phyloP scores from a whole-genome alignment of 345 rosid species.

The Murraya koenigii region DNA sequence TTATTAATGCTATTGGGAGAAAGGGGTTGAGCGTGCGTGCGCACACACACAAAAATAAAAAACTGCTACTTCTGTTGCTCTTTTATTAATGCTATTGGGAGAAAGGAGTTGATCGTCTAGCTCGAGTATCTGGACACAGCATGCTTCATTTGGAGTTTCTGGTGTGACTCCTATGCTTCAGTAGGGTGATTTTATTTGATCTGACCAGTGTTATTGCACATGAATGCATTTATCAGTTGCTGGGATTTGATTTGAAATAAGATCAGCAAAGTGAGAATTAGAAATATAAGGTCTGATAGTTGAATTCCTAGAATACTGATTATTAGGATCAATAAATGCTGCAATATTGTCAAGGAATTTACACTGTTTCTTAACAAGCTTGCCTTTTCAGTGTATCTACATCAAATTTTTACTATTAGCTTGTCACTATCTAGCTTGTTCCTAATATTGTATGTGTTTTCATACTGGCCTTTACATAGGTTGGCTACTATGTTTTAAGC shows the following conservation, averaged over 20 bases:
- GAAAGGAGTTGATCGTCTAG: not conserved
- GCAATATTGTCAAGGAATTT: not conserved
- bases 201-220: not conserved
- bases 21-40: not conserved
- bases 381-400: not conserved
- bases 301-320: not conserved
- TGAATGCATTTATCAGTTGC: not conserved
- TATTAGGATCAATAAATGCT: not conserved
- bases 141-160: not conserved
- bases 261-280: not conserved
- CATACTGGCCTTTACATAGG: not conserved
- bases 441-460: not conserved
- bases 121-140: not conserved
- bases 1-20: too few species aligned
- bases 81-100: not conserved
- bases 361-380: not conserved
- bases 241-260: not conserved
- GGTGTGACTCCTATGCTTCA: not conserved
- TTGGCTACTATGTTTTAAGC: not conserved
- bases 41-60: not conserved
- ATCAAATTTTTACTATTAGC: not conserved
- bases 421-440: not conserved
- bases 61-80: not conserved
- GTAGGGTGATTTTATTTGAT: not conserved
- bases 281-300: not conserved